Evolutionary conservation across 768 basidiomycete species (phyloP), one percentile per base, ranked within the genome.

Genomic region (Gautieria morchelliformis): DNA sequence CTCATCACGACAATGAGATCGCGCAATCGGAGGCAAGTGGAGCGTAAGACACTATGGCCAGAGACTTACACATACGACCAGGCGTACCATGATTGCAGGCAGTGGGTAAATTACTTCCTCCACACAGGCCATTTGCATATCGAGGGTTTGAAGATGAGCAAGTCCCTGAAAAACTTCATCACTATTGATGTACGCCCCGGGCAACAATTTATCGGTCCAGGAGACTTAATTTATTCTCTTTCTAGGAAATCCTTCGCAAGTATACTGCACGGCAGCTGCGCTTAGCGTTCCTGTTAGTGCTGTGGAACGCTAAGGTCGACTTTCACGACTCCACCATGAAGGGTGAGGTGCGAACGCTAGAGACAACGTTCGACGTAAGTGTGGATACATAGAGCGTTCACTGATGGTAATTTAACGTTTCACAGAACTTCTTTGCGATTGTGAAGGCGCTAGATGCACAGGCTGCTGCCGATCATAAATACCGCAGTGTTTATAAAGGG

Each of bases 51-150:
- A 32, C 27, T 40, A 10, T 33, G 7, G 19, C 37, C 27, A 35
- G 5, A 49, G 27, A 17, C 24, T 40, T 57, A 30, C 24, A 37
- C n/a, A 5, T 41, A 46, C 52, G 20, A 14, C 10, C 59, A 97
- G 94, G 95, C 96, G 3, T 96, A 89, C 72, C 93, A 97, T 69
- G 79, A 87, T 58, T 95, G 92, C 71, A 69, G 76, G 27, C 78
- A 93, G 61, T 99, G 96, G 96, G 94, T 98, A 63, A 97, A 96
- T 68, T 99, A 98, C 70, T 99, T 99, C 75, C 74, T 98, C 50
- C 96, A 99, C n/a, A n/a, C 95, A 0, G 96, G 96, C 11, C 96
- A 99, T 74, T 74, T 99, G 35, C 94, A 98, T 69, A 98, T 99
- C 63, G 93, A 96, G 68, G 96, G 96, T 9, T 75, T 96, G 58